Evolutionary conservation across 1,139 yeast species (phyloP).

Genomic region (Debaryomyces coudertii): DNA sequence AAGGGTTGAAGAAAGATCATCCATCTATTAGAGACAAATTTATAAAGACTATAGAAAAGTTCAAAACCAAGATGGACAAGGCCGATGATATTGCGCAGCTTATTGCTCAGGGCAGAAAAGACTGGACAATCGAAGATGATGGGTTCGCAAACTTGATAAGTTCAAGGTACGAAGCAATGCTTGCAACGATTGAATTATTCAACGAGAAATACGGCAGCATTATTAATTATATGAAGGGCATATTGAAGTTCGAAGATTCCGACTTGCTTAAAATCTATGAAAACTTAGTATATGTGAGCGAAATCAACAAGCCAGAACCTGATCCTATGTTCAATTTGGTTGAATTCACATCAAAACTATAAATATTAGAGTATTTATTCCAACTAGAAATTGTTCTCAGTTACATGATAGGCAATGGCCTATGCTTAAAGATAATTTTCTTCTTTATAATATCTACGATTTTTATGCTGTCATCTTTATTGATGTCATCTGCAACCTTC

Average conservation of each 20-base stretch:
- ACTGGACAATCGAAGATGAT: slow-evolving; percentile 47
- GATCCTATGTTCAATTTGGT: slow-evolving; percentile 5
- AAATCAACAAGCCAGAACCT: background rate
- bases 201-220: slow-evolving; percentile 62
- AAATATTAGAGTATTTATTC: background rate
- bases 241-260: slow-evolving; percentile 48
- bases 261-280: slow-evolving; percentile 56
- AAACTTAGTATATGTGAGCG: slow-evolving; percentile 35
- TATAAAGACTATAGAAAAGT: slow-evolving; percentile 29
- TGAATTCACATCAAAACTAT: slow-evolving; percentile 13
- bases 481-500: slow-evolving; percentile 18
- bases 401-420: slow-evolving; percentile 78
- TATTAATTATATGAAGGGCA: slow-evolving; percentile 48
- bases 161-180: slow-evolving; percentile 74
- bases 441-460: slow-evolving; percentile 61
- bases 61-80: slow-evolving; percentile 31
- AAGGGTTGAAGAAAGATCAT: slow-evolving; percentile 61
- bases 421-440: slow-evolving; percentile 60
- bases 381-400: background rate
- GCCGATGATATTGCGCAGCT: slow-evolving; percentile 31
- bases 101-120: slow-evolving; percentile 38
- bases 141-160: slow-evolving; percentile 63
- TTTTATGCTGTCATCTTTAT: slow-evolving; percentile 30
- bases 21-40: slow-evolving; percentile 41
- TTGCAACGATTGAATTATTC: slow-evolving; percentile 57